phyloP scores from a whole-genome alignment of 768 basidiomycete species.

The Macrolepiota dolichaula region DNA sequence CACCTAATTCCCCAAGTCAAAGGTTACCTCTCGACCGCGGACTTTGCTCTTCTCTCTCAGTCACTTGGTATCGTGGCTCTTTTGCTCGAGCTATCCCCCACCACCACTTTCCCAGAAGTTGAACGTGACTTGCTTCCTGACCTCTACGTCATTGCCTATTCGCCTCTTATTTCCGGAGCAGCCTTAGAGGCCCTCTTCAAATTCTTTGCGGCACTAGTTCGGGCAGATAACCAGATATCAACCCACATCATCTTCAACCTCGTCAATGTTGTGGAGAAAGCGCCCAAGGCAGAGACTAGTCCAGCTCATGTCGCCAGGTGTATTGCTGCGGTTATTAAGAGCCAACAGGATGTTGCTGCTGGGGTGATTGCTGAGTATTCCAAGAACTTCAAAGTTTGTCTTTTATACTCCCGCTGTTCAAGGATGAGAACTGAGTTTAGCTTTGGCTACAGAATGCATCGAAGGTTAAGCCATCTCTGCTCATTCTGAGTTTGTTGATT shows the following conservation, averaged over 20 bases:
- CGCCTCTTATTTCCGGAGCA: conserved; percentile 72
- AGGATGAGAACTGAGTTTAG: neutral
- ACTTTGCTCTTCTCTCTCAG: conserved; percentile 77
- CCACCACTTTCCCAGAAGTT: conserved; percentile 68
- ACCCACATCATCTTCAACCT: conserved; percentile 79
- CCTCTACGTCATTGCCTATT: conserved; percentile 70
- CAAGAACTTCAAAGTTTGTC: conserved; percentile 68
- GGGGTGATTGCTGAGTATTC: conserved; percentile 85
- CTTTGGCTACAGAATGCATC: conserved; percentile 38
- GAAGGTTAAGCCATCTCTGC: conserved; percentile 61
- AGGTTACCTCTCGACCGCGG: conserved; percentile 67
- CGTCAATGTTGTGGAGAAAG: conserved; percentile 62
- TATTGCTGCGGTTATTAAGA: conserved; percentile 78
- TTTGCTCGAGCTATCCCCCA: conserved; percentile 65
- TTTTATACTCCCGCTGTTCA: neutral
- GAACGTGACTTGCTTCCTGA: conserved; percentile 66
- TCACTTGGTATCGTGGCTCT: conserved; percentile 63
- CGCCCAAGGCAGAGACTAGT: conserved; percentile 52
- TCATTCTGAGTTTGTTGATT: conserved; percentile 82
- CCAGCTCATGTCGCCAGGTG: conserved; percentile 79
- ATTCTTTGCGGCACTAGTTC: conserved; percentile 82
- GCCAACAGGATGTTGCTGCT: conserved; percentile 67
- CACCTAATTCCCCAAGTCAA: conserved; percentile 72
- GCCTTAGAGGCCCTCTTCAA: conserved; percentile 78
- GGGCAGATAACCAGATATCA: conserved; percentile 79